Evolutionary conservation across 2,329 filamentous ascomycete species (phyloP).

Genomic region (Endothia cerciana): DNA sequence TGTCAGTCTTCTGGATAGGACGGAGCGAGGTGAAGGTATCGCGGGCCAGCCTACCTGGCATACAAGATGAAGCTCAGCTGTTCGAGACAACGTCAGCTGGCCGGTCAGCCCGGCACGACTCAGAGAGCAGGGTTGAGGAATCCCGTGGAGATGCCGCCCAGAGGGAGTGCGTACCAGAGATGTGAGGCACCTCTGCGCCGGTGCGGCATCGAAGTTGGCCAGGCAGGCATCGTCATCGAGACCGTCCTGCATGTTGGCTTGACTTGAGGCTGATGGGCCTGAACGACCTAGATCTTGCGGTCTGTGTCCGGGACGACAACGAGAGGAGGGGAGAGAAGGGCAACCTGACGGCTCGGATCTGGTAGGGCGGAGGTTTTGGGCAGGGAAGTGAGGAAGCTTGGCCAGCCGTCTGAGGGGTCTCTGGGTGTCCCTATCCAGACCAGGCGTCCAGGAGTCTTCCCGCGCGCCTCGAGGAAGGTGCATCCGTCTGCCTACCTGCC

Average conservation of each 20-base stretch:
- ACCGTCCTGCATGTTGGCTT: slow-evolving; percentile 1
- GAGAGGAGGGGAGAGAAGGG: too few relatives aligned
- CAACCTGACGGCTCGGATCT: too few relatives aligned
- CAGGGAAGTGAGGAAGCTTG: too few relatives aligned
- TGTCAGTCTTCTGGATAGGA: background rate
- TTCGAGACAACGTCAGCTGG: background rate
- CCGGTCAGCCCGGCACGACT: background rate
- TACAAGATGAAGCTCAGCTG: slow-evolving; percentile 21
- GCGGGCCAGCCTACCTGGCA: slow-evolving; percentile 1
- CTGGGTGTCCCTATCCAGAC: background rate
- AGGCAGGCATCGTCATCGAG: background rate
- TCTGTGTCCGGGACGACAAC: too few relatives aligned
- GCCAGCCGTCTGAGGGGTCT: background rate
- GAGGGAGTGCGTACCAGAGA: slow-evolving; percentile 3
- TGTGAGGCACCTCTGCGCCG: slow-evolving; percentile 13
- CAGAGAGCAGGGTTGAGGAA: background rate
- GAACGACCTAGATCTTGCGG: background rate
- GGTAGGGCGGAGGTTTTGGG: background rate
- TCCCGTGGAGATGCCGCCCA: background rate
- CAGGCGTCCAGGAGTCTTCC: background rate
- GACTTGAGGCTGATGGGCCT: background rate
- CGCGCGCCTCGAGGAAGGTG: background rate
- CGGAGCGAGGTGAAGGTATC: background rate
- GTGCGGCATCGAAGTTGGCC: background rate
- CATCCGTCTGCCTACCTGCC: background rate